Base-by-base conservation (phyloP, 2,329 filamentous ascomycete species). In the Camillea tinctor region DNA sequence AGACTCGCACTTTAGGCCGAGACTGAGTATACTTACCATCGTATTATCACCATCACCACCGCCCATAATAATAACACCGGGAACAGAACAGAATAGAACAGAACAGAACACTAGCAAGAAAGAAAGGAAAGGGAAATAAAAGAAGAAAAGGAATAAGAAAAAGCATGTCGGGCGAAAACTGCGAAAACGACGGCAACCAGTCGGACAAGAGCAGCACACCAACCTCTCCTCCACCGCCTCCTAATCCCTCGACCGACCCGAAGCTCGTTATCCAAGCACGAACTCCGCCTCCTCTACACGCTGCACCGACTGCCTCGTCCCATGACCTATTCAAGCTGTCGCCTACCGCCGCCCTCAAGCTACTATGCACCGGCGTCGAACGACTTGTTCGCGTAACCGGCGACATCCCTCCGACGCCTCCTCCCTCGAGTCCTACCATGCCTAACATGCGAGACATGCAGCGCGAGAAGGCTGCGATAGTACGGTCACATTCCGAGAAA, bases 351-450 rank as follows among this genome's bases (percentile, higher is more conserved):
- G 93, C 93, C 4, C 83, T 98, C 70, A 90, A 89, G 70, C 80
- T 96, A 64, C 83, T 98, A n/a, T 88, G 88, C 66, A 82, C 86
- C 48, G 86, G 86, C 60, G 80, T 93, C 61, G 89, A 93, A 68
- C 82, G 86, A 3, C 81, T 95, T 55, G 88, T 92, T 24, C 83
- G 84, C 64, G 80, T 88, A 60, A 91, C 89, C 1, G 90, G 91
- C 71, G 91, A 96, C 70, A 81, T 95, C 13, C 91, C 91, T 21
- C 90, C 89, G 17, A 95, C 89, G n/a, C 91, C 89, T 58, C 89
- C 90, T 4, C 83, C 88, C 1, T 82, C 82, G 56, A 82, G 81
- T 22, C 85, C 85, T 0, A 82, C 82, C 2, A 83, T 87, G n/a
- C 87, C 89, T 21, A 80, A 87, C 71, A 86, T 88, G 84, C 81